Conservation (phyloP, 106 monocot genomes). For the Allium fistulosum region DNA sequence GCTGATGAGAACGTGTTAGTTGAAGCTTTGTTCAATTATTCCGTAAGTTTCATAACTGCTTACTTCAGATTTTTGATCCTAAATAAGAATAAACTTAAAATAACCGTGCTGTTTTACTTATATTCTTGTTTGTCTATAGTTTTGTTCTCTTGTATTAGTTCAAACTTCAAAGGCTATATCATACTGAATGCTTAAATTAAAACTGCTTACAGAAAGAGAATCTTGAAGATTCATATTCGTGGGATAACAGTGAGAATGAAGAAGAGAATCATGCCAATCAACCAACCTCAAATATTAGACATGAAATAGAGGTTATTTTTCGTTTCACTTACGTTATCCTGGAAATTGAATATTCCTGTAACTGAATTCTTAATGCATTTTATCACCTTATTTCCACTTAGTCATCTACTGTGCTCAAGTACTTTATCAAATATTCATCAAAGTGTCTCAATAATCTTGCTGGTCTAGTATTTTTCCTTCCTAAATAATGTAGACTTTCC, state of each 20-base stretch:
- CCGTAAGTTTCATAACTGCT: not conserved
- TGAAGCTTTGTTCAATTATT: not conserved
- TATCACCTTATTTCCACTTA: not conserved
- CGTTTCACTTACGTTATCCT: not conserved
- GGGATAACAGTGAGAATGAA: slow-evolving; percentile 6
- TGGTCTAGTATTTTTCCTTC: not conserved
- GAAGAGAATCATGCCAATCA: not conserved
- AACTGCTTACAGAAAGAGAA: slow-evolving; percentile 1
- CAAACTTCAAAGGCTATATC: not conserved
- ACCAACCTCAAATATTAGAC: not conserved
- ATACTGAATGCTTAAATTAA: not conserved
- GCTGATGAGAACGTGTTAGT: not conserved
- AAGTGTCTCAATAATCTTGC: not conserved
- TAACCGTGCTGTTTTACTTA: not conserved
- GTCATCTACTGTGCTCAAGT: too few species aligned
- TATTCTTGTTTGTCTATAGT: not conserved
- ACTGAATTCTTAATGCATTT: not conserved
- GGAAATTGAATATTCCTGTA: not conserved
- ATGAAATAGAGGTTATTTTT: slow-evolving; percentile 2
- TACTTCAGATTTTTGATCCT: not conserved
- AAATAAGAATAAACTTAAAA: not conserved
- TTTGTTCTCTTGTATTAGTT: not conserved
- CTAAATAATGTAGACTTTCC: not conserved
- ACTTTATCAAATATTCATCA: too few species aligned
- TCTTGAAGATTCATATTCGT: slow-evolving; percentile 4